Percentiles rank a stretch among this genome's conserved stretches.
These are phyloP conservation scores for Phytophthora pisi DNA, from an alignment of 352 stramenopile genomes.

Conservation along the genomic window DNA sequence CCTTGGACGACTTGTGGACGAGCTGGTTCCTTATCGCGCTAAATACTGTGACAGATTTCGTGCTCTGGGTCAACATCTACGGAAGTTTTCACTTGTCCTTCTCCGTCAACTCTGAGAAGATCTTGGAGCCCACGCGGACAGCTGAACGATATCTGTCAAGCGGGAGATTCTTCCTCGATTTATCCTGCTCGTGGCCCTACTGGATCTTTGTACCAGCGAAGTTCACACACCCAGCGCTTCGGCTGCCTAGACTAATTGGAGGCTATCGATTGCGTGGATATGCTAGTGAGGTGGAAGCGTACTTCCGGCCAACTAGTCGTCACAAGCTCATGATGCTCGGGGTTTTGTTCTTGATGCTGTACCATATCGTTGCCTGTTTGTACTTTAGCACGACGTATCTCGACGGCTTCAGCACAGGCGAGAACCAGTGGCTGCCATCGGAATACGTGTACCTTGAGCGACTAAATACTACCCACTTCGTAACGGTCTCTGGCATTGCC, in stretches of 20 bases:
- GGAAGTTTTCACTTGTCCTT: constrained; percentile 57
- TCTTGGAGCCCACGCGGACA: constrained; percentile 40
- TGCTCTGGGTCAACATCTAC: constrained; percentile 59
- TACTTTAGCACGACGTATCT: constrained; percentile 55
- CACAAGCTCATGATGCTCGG: constrained; percentile 48
- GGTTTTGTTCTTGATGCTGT: constrained; percentile 51
- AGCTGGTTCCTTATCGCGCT: constrained; percentile 38
- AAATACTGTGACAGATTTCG: constrained; percentile 39
- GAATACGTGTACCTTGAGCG: constrained; percentile 47
- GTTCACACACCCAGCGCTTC: constrained; percentile 22
- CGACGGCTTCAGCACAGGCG: constrained; percentile 49
- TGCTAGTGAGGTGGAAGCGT: constrained; percentile 43
- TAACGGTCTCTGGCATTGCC: constrained; percentile 28
- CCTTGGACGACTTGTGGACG: constrained; percentile 32
- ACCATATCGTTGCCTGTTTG: constrained; percentile 59
- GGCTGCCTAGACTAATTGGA: constrained; percentile 41
- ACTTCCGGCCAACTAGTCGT: constrained; percentile 44
- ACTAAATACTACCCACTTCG: constrained; percentile 43
- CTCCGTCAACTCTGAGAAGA: constrained; percentile 53
- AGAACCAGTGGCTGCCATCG: constrained; percentile 53
- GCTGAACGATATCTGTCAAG: constrained; percentile 46
- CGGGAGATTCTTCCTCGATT: constrained; percentile 38
- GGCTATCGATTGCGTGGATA: constrained; percentile 47
- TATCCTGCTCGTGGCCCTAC: constrained; percentile 45
- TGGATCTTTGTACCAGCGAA: constrained; percentile 34